phyloP scores from a whole-genome alignment of 345 rosid species.

The Boechera divaricarpa region DNA sequence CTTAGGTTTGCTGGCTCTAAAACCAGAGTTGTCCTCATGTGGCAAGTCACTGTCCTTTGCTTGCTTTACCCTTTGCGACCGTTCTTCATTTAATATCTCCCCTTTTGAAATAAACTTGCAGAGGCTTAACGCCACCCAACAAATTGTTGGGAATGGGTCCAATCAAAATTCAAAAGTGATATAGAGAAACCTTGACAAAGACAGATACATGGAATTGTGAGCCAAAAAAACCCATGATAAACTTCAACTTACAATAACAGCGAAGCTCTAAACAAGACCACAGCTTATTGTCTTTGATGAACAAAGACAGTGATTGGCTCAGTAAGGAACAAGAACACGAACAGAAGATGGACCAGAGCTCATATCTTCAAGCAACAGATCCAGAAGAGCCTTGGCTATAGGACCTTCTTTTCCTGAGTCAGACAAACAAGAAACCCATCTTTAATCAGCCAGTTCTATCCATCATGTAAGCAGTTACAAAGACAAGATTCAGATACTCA shows the following conservation, averaged over 20 bases:
- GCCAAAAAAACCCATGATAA: background rate
- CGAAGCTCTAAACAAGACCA: background rate
- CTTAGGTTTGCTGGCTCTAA: too few species aligned
- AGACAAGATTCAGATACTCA: background rate
- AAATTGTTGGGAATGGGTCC: background rate
- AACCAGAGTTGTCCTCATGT: too few species aligned
- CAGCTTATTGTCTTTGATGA: background rate
- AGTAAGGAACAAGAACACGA: slow-evolving; percentile 61
- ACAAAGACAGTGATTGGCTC: slow-evolving; percentile 17
- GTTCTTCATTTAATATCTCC: too few species aligned
- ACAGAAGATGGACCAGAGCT: slow-evolving; percentile 66
- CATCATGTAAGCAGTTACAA: background rate
- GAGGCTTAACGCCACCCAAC: background rate
- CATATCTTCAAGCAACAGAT: slow-evolving; percentile 71
- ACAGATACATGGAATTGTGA: background rate
- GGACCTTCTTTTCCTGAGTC: slow-evolving; percentile 77
- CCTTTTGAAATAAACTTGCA: too few species aligned
- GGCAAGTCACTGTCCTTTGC: too few species aligned
- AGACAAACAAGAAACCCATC: slow-evolving; percentile 29
- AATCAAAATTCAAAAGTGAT: background rate
- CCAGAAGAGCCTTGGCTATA: slow-evolving; percentile 56
- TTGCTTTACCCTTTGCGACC: too few species aligned
- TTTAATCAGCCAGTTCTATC: slow-evolving; percentile 7
- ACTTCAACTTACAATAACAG: slow-evolving; percentile 7
- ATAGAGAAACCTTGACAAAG: background rate